Base-by-base conservation (phyloP, 2,329 filamentous ascomycete species). In the Epichloe gansuensis region DNA sequence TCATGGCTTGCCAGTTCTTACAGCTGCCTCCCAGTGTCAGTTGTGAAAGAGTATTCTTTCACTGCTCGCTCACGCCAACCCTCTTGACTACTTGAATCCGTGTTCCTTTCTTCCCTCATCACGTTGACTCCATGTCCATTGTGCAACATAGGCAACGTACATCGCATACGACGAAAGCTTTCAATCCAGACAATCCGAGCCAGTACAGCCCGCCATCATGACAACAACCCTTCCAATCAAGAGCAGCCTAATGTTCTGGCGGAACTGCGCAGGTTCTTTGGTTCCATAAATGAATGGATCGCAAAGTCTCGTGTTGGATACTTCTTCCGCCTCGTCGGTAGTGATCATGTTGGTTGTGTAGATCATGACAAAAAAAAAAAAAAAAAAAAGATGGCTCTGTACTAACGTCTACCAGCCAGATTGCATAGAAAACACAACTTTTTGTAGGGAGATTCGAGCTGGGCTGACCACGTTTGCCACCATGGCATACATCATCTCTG, bases 401-500 rank as follows among this genome's bases (percentile, higher is more conserved):
- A n/a, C 45, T 44, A 11, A 42, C 25, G 9, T 41, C 25, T 56
- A 17, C 28, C 53, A 89, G 85, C 78, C 79, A 35, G 75, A 82
- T 48, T 82, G 86, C 62, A 81, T 88, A 48, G 76, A 77, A 54
- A 80, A 80, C 39, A 78, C 85, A 38, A 82, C 77, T 55, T 90
- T 91, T 66, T 82, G 88, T 57, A 85, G 81, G 23, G 88, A 93
- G 67, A 71, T 93, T 53, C 82, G 88, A 31, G 88, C 88, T 34
- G 88, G 88, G 1, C 66, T 91, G 51, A 89, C 88, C 2, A 93
- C 88, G 2, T 87, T 87, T 63, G 83, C 85, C 52, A 86, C 85
- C 3, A 89, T 90, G 87, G 85, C 86, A 13, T 91, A 91, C 68
- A 91, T 93, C 60, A 90, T 93, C 63, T 84, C 85, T 8, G 82